A percentile compares a stretch with the other conserved stretches of the same genome.
Evolutionary conservation across 2,329 filamentous ascomycete species (phyloP).

Genomic region (Macrophomina pseudophaseolina): DNA sequence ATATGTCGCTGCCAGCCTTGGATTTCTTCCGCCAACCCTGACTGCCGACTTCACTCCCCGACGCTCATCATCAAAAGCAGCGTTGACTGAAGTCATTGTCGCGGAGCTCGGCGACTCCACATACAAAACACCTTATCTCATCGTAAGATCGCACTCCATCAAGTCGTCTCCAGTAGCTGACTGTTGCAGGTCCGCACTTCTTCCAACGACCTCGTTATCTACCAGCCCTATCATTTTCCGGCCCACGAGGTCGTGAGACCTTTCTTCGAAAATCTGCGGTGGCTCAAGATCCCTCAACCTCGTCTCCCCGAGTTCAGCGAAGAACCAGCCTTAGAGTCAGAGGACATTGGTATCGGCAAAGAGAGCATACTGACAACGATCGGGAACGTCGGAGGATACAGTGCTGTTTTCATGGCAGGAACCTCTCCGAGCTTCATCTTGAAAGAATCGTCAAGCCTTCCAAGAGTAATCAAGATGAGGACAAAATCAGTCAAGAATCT

Average conservation of each 20-base stretch:
- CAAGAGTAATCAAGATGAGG: constrained; percentile 75
- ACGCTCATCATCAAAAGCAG: constrained; percentile 73
- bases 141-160: constrained; percentile 61
- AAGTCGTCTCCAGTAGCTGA: neutral
- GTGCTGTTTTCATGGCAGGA: constrained; percentile 82
- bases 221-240: constrained; percentile 70
- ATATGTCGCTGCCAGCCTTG: constrained; percentile 76
- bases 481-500: constrained; percentile 72
- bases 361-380: constrained; percentile 61
- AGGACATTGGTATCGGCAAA: constrained; percentile 54
- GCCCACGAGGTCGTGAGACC: constrained; percentile 44
- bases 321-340: constrained; percentile 54
- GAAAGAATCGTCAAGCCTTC: constrained; percentile 77
- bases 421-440: constrained; percentile 80
- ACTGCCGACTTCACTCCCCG: constrained; percentile 72
- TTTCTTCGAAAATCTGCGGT: constrained; percentile 67
- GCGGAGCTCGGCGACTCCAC: constrained; percentile 82
- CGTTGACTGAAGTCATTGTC: constrained; percentile 78
- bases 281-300: constrained; percentile 75
- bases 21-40: constrained; percentile 77
- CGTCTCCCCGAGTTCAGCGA: constrained; percentile 65
- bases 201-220: constrained; percentile 83
- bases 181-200: constrained; percentile 70
- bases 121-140: constrained; percentile 74
- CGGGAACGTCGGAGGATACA: constrained; percentile 75